Evolutionary conservation across 805 yeast genomes (phyloP).

Genomic region (Priceomyces haplophilus): DNA sequence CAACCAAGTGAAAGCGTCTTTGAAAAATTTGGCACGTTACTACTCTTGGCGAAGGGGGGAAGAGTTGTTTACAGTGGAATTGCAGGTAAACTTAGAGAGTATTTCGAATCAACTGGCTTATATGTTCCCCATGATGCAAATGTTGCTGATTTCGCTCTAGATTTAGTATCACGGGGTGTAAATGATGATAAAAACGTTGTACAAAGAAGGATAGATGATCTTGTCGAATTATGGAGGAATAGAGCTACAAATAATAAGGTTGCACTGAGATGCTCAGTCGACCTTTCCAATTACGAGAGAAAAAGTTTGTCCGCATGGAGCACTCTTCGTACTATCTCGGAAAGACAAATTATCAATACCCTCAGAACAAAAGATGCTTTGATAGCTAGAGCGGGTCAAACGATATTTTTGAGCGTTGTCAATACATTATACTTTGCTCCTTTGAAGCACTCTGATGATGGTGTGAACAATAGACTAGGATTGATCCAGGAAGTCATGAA

Average conservation of each 20-base stretch:
- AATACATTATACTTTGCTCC: conserved; percentile 62
- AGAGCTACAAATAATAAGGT: conserved; percentile 35
- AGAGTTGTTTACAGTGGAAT: conserved; percentile 65
- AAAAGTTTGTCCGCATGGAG: conserved; percentile 20
- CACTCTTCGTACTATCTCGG: conserved; percentile 29
- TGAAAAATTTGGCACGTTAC: conserved; percentile 62
- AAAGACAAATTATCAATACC: conserved; percentile 34
- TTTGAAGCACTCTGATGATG: conserved; percentile 35
- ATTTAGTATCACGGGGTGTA: conserved; percentile 52
- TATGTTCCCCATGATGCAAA: conserved; percentile 60
- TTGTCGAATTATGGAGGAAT: conserved; percentile 28
- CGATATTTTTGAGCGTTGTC: conserved; percentile 59
- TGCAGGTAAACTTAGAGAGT: conserved; percentile 40
- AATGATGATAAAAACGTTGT: conserved; percentile 23
- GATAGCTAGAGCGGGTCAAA: conserved; percentile 62
- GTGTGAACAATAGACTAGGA: conserved; percentile 70
- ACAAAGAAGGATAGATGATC: conserved; percentile 19
- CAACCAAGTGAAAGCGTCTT: conserved; percentile 76
- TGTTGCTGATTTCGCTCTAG: conserved; percentile 73
- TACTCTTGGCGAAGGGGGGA: conserved; percentile 73
- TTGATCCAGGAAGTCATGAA: conserved; percentile 71
- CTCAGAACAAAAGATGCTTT: conserved; percentile 50
- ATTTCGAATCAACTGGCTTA: conserved; percentile 50
- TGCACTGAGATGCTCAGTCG: conserved; percentile 14
- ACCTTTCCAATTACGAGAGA: conserved; percentile 42